Conservation (phyloP, 495 filamentous ascomycete species). For the Astrothelium subdiscretum region DNA sequence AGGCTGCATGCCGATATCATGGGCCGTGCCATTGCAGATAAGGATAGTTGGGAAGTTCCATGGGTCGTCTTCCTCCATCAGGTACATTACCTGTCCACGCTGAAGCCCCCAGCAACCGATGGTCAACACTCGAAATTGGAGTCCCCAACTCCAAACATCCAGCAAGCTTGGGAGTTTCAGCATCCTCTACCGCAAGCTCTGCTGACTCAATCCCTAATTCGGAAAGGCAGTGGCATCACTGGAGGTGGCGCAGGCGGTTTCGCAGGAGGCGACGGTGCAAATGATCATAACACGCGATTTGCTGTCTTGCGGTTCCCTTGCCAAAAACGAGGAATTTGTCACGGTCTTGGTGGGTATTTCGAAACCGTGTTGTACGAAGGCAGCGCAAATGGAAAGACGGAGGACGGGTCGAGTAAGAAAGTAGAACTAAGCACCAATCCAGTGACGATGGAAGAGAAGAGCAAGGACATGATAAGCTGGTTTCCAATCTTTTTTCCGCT, state of each 20-base stretch:
- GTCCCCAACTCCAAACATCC: constrained; percentile 45
- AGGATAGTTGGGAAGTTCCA: constrained; percentile 64
- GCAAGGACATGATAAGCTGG: constrained; percentile 95
- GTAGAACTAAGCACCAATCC: constrained; percentile 89
- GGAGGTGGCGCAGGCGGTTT: constrained; percentile 33
- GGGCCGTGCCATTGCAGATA: constrained; percentile 45
- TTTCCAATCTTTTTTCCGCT: constrained; percentile 97
- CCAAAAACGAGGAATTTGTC: constrained; percentile 65
- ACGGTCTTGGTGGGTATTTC: constrained; percentile 91
- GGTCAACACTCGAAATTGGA: neutral
- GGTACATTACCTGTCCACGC: constrained; percentile 64
- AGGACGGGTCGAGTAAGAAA: constrained; percentile 26
- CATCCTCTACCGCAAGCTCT: constrained; percentile 41
- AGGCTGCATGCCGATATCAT: constrained; percentile 71
- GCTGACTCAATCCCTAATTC: constrained; percentile 41
- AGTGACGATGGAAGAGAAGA: constrained; percentile 83
- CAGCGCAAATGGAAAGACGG: neutral
- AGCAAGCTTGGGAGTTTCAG: constrained; percentile 58
- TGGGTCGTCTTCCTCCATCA: constrained; percentile 91
- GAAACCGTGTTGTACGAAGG: constrained; percentile 75
- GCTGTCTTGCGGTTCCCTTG: constrained; percentile 63
- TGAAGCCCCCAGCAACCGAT: neutral
- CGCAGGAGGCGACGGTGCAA: constrained; percentile 43
- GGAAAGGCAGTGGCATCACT: constrained; percentile 45
- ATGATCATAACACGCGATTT: constrained; percentile 78